Evolutionary conservation across 441 rosid species (phyloP), one percentile per base, ranked within the genome.

Genomic region (Erodium trifolium): DNA sequence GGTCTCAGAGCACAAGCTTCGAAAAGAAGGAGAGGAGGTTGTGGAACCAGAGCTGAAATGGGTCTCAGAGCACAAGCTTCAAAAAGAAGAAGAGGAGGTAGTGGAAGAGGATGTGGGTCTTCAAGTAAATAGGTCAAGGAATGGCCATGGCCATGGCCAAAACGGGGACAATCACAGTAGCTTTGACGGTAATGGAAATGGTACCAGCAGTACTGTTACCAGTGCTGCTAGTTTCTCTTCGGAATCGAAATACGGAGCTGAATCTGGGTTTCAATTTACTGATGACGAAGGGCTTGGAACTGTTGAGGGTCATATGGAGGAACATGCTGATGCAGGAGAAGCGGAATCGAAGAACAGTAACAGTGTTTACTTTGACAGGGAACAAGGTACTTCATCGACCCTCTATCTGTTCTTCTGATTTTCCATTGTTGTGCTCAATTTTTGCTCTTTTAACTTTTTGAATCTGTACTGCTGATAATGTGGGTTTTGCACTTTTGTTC

Each of bases 301-400:
- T 23, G 27, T 23, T 23, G 27, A 23, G 63, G 17, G 16, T 55
- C 63, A 55, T 16, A 12, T 11, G 1, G 53, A 47, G 14, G 53
- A 13, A 47, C 53, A 47, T 47, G 53, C 53, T 11, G 47, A n/a
- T 27, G 67, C 11, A 35, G 72, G 64, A 19, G 53, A 8, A 18
- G 6, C 2, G 8, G 63, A 34, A 18, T 43, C 4, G 43, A 37
- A 37, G 43, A 37, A 37, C 18, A 70, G 9, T 3, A 47, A 68
- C 63, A 74, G 74, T 59, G 76, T 81, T 63, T 78, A 78, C 83
- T 79, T 81, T 60, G 82, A 81, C 68, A 51, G 72, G 55, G 41
- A 59, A 7, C 14, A 79, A 67, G 87, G 84, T 81, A 71, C 19
- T 41, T 12, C 12, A 14, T 16, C 4, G 49, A 18, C 23, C 39